Conservation (phyloP, 2,329 filamentous ascomycete genomes). For the Monascus ruber region DNA sequence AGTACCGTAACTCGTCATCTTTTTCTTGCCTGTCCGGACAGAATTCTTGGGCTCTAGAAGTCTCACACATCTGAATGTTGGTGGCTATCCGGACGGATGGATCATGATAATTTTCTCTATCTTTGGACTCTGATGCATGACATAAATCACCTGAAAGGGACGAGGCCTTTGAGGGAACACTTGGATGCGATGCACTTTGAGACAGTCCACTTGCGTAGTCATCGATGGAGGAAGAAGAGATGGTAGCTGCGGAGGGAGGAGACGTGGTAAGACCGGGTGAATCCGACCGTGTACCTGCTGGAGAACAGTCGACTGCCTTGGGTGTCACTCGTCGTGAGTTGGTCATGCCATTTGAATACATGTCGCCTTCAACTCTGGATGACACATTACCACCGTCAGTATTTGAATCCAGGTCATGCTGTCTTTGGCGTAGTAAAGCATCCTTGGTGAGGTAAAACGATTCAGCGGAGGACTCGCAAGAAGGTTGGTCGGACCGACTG, state of each 20-base stretch:
- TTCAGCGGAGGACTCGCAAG: conserved; percentile 18
- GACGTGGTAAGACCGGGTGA: conserved; percentile 20
- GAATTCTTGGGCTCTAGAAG: conserved; percentile 22
- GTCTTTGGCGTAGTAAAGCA: conserved; percentile 20
- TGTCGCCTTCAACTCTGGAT: conserved; percentile 12
- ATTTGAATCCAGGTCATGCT: conserved; percentile 14
- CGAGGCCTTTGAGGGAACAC: conserved; percentile 36
- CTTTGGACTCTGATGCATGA: conserved; percentile 9
- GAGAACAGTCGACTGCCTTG: conserved; percentile 6
- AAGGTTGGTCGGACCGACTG: conserved; percentile 26
- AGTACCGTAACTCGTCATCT: conserved; percentile 28
- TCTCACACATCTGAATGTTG: conserved; percentile 32
- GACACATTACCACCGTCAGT: conserved; percentile 7
- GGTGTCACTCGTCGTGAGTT: conserved; percentile 8
- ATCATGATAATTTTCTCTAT: conserved; percentile 18
- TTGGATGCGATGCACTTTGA: conserved; percentile 36
- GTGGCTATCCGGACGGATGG: conserved; percentile 19
- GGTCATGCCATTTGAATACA: conserved; percentile 13
- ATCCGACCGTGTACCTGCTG: conserved; percentile 7
- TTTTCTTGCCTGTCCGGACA: conserved; percentile 8
- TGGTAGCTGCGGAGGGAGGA: conserved; percentile 34
- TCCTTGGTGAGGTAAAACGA: conserved; percentile 26
- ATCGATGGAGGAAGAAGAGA: conserved; percentile 36
- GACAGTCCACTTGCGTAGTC: conserved; percentile 37
- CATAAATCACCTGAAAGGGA: conserved; percentile 32